Evolutionary conservation across 179 eudicot species (phyloP).

Genomic region (Actinidia polygama): DNA sequence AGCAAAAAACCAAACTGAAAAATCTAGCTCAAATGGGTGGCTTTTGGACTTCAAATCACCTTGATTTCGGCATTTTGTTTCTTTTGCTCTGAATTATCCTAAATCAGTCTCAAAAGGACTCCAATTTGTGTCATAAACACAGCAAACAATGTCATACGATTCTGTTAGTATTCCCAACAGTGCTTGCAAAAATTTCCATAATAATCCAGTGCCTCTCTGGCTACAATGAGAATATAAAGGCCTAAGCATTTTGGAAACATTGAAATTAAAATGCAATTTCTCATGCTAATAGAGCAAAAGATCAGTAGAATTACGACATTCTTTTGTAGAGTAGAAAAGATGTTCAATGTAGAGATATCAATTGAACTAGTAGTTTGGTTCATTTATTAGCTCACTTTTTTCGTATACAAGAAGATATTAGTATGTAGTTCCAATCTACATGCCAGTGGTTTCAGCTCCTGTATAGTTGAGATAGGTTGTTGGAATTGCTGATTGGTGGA

Average conservation of each 20-base stretch:
- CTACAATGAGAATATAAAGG: neutral
- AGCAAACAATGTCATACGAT: neutral
- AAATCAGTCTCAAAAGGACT: neutral
- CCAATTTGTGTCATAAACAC: neutral
- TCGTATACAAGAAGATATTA: neutral
- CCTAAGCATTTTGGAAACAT: neutral
- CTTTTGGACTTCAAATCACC: too few relatives aligned
- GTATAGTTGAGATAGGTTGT: neutral
- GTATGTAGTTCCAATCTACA: neutral
- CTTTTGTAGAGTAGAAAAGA: neutral
- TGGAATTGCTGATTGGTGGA: constrained; percentile 1
- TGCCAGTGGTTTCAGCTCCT: constrained; percentile 3
- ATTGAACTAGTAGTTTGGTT: neutral
- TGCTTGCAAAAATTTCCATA: neutral
- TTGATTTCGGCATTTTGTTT: too few relatives aligned
- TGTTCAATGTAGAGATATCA: neutral
- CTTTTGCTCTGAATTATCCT: neutral
- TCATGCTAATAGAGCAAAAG: neutral
- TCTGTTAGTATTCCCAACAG: neutral
- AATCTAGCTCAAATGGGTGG: too few relatives aligned
- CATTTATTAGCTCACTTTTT: neutral
- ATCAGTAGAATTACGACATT: neutral
- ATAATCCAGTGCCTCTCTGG: neutral
- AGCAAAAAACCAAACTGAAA: too few relatives aligned
- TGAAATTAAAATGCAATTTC: neutral